Base-by-base conservation (phyloP, 768 basidiomycete genomes). In the Pholiota microspora region DNA sequence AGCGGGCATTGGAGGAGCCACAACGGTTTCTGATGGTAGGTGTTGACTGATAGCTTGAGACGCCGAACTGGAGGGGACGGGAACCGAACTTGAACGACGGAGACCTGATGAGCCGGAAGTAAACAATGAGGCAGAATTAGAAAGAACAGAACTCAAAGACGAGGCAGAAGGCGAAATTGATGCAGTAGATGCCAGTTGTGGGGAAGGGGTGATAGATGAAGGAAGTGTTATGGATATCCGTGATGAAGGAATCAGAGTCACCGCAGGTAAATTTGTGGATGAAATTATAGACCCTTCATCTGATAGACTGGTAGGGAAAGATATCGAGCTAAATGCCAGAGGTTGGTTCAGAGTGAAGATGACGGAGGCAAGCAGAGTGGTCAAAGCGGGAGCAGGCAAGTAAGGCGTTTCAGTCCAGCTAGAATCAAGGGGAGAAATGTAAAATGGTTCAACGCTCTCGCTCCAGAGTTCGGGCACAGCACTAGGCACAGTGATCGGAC, bases 11-110 rank as follows among this genome's bases (percentile, higher is more conserved):
- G 54, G 49, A 27, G 59, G 32, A 13, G 59, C 45, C 9, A 57
- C 31, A n/a, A 53, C 49, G 45, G 55, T 53, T 49, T 59, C 59
- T 45, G 62, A 28, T 25, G 56, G 47, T 16, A 45, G n/a, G 16
- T 44, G 50, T 44, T 49, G 38, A n/a, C 27, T 28, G 3, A 53
- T 46, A 24, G 51, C 57, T 31, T 48, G 49, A 21, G 42, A 45
- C 9, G 58, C 52, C 24, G 28, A n/a, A 9, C 4, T 49, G 4
- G 47, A 32, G 29, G 12, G 31, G 35, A 10, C 2, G 29, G 7
- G 4, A 32, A 10, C 21, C 29, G 16, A 32, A 49, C 48, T 42
- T 6, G 38, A 40, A 23, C 18, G 9, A 42, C 8, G 23, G 12
- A 31, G 29, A 42, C 16, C 23, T 31, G 46, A 29, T 27, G 46